phyloP scores from a whole-genome alignment of 495 filamentous ascomycete species.

The Penicillium lagena region DNA sequence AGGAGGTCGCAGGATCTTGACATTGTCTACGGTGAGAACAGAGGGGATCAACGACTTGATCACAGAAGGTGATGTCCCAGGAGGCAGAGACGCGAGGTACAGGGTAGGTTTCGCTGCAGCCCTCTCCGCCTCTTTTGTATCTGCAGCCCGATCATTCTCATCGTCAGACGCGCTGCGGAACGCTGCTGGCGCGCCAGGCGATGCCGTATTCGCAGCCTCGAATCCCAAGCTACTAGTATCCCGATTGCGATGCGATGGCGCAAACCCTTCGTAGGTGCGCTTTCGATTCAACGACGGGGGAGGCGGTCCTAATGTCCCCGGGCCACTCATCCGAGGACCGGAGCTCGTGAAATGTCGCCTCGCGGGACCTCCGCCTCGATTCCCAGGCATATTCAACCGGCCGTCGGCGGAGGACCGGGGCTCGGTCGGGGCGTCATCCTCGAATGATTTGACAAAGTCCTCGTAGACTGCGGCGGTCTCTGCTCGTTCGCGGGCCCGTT shows the following conservation, averaged over 20 bases:
- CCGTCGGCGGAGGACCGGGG: constrained; percentile 13
- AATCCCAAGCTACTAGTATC: constrained; percentile 48
- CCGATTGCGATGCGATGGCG: constrained; percentile 26
- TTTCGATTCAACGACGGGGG: constrained; percentile 47
- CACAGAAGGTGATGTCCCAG: constrained; percentile 60
- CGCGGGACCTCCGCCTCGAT: constrained; percentile 32
- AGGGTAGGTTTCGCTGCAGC: constrained; percentile 81
- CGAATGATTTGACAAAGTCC: constrained; percentile 87
- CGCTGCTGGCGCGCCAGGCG: constrained; percentile 34
- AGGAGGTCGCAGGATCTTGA: constrained; percentile 63
- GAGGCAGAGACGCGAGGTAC: constrained; percentile 58
- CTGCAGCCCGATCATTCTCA: constrained; percentile 40
- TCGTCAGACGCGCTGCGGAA: constrained; percentile 45
- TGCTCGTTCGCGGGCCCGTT: constrained; percentile 76
- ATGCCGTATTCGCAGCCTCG: constrained; percentile 40
- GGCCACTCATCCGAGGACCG: constrained; percentile 57
- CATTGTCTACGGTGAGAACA: constrained; percentile 65
- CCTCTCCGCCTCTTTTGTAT: constrained; percentile 56
- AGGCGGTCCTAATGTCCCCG: constrained; percentile 66
- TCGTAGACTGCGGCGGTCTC: constrained; percentile 88
- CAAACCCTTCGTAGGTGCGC: constrained; percentile 43
- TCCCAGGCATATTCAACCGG: constrained; percentile 26
- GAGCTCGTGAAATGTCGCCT: constrained; percentile 52
- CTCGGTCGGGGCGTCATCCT: constrained; percentile 53
- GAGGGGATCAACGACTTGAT: constrained; percentile 68